Base-by-base conservation (phyloP, 257 asterid species). In the Scutellaria minor region DNA sequence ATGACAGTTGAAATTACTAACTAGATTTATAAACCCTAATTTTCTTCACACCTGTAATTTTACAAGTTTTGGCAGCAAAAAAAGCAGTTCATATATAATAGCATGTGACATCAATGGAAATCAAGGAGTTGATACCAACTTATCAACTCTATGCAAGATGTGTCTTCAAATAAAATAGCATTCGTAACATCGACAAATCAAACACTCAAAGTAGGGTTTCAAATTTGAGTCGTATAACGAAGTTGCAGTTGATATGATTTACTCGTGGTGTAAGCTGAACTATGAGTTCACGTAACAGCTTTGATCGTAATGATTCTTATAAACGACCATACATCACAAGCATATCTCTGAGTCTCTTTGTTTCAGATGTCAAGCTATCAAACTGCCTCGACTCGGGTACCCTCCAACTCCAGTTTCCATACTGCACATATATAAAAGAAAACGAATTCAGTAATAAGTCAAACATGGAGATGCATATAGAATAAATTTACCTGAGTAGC, bases 331-430 rank as follows among this genome's bases (percentile, higher is more conserved):
- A 90, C 74, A 82, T 85, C 53, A 45, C 61, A 47, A 92, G 86
- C 90, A 95, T 65, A 14, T 82, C 91, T 76, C 85, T 78, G 5
- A 95, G 88, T 75, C 80, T 83, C 70, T 83, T 70, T 60, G 97
- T 95, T 90, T 95, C 99, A 3, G 77, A 54, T 27, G 77, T 71
- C 84, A 95, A 75, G 82, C 80, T 71, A 72, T 85, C 93, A 66
- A 94, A 94, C 64, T 83, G 73, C 75, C 47, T 81, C n/a, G 92
- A 79, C 72, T 85, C 60, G 61, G 99, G 95, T 68, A 95, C 66
- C 77, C 98, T 88, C 99, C 99, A 95, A 71, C 97, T 89, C 99
- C 99, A 95, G 76, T 95, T 95, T 22, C 99, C 99, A 47, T 79
- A 80, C 99, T 94, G 86, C 85, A 76, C 57, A 66, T n/a, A 35